Percentiles rank a stretch among this genome's conserved stretches.
These are phyloP conservation scores for Mucor sp. DNA, from an alignment of 371 early-diverging fungal species.

Conservation along the genomic window DNA sequence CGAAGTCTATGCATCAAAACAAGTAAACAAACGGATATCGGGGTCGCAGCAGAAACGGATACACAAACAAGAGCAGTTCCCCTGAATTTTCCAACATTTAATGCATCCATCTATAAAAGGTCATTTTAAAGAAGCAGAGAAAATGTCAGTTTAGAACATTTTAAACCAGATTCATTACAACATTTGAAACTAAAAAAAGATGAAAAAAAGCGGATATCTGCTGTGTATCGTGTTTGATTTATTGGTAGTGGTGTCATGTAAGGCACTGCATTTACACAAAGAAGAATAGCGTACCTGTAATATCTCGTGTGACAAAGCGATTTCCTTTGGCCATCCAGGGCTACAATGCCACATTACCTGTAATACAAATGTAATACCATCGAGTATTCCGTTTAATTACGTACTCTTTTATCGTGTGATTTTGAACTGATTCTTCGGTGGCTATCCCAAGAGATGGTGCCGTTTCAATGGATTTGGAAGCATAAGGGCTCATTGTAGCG, in stretches of 20 bases:
- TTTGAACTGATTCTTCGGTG: neutral
- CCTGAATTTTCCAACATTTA: neutral
- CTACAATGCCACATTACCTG: neutral
- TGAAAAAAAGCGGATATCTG: neutral
- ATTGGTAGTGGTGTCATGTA: neutral
- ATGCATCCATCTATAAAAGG: constrained; percentile 1
- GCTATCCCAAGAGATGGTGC: neutral
- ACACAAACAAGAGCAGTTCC: neutral
- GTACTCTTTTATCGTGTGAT: neutral
- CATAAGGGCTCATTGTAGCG: neutral
- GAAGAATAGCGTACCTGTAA: neutral
- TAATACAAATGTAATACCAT: neutral
- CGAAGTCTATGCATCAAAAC: neutral
- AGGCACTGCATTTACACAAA: neutral
- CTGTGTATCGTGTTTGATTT: neutral
- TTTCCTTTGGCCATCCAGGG: neutral
- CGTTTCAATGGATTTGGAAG: neutral
- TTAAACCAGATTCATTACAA: neutral
- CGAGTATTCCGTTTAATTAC: neutral
- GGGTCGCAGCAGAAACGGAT: neutral
- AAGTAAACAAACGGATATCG: neutral
- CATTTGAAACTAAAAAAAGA: neutral
- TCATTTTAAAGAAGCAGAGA: neutral
- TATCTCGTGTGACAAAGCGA: neutral
- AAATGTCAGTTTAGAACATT: neutral